Conservation (phyloP, 225 moss, liverwort and hornwort species). For the Pseudisothecium myosuroides region DNA sequence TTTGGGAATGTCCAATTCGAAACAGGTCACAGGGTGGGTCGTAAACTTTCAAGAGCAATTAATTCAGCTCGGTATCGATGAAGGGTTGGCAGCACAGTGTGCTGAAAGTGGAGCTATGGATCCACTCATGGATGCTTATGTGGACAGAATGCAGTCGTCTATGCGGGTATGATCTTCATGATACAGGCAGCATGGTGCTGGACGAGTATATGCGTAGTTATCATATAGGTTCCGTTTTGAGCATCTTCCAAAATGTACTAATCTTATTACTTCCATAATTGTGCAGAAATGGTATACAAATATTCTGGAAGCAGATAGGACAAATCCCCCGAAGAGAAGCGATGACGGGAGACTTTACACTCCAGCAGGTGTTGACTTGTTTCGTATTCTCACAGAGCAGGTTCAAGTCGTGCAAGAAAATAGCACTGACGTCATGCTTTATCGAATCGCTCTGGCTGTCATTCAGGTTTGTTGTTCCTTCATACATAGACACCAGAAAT, state of each 20-base stretch:
- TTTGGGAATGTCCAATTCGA: not conserved
- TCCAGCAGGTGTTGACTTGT: slow-evolving; percentile 93
- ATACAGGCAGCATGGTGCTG: not conserved
- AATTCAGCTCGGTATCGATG: slow-evolving; percentile 81
- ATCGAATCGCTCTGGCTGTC: slow-evolving; percentile 81
- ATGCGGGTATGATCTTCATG: slow-evolving; percentile 59
- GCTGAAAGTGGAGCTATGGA: slow-evolving; percentile 99
- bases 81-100: slow-evolving; percentile 90
- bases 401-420: slow-evolving; percentile 98
- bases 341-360: slow-evolving; percentile 93
- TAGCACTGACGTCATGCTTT: slow-evolving; percentile 98
- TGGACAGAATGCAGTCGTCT: slow-evolving; percentile 91
- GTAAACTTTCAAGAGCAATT: slow-evolving; percentile 94
- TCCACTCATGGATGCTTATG: slow-evolving; percentile 98
- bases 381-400: slow-evolving; percentile 90
- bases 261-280: not conserved
- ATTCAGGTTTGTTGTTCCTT: slow-evolving; percentile 60
- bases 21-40: slow-evolving; percentile 98
- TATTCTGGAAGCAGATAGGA: slow-evolving; percentile 85
- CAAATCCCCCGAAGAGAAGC: slow-evolving; percentile 85
- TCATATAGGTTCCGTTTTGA: not conserved
- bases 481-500: not conserved
- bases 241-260: not conserved
- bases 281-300: slow-evolving; percentile 98
- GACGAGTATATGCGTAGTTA: not conserved